A percentile compares a stretch with the other conserved stretches of the same genome.
Conservation (phyloP, 371 early-diverging fungal genomes). For the Apophysomyces trapeziformis region DNA sequence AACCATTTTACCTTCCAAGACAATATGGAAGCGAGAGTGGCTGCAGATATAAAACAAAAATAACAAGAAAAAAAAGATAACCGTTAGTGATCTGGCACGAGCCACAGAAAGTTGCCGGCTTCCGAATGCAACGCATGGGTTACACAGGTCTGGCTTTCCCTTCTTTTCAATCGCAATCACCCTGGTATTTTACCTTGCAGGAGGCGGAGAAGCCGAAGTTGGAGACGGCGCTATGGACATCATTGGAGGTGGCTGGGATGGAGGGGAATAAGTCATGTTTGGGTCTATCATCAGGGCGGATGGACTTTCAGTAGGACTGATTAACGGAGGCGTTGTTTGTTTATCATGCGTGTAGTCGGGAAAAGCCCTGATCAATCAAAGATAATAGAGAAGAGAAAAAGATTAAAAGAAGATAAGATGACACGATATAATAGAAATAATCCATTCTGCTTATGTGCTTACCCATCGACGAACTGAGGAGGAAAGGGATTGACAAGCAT, state of each 20-base stretch:
- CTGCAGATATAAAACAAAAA: neutral
- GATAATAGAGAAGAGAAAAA: too few relatives aligned
- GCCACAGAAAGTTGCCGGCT: conserved; percentile 5
- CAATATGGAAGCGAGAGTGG: conserved; percentile 27
- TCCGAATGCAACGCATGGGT: conserved; percentile 19
- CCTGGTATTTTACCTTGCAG: conserved; percentile 9
- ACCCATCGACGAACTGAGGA: conserved; percentile 1
- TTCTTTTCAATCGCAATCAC: neutral
- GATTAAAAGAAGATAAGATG: too few relatives aligned
- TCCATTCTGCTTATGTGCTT: neutral
- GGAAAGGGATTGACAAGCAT: conserved; percentile 5
- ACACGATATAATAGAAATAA: too few relatives aligned
- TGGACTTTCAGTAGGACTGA: neutral
- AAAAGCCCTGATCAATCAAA: neutral
- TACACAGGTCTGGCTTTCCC: conserved; percentile 13
- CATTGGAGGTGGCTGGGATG: neutral
- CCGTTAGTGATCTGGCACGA: conserved; percentile 7
- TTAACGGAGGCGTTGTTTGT: neutral
- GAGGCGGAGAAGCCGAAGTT: conserved; percentile 13
- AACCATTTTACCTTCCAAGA: conserved; percentile 24
- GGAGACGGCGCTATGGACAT: conserved; percentile 14
- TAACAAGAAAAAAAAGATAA: neutral
- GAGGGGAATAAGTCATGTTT: conserved; percentile 9
- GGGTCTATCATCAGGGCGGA: conserved; percentile 1
- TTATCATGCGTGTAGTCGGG: neutral